Conservation (phyloP, 352 stramenopile species). For the Globisporangium recalcitrans region DNA sequence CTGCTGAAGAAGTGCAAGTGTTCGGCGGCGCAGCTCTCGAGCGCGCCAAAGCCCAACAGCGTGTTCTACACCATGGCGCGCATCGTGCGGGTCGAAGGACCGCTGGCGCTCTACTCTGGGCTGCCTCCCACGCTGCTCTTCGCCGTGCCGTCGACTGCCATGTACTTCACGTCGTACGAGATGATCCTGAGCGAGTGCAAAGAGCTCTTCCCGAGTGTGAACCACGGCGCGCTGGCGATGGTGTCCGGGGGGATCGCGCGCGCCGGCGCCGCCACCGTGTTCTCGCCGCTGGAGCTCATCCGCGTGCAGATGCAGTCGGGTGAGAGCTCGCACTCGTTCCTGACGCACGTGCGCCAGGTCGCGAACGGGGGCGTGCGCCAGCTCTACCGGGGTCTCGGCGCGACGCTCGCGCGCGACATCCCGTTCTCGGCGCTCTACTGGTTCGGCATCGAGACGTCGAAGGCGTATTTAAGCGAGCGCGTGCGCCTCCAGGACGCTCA, state of each 20-base stretch:
- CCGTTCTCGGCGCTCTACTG: conserved; percentile 94
- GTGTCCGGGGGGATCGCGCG: conserved; percentile 48
- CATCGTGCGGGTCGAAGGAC: conserved; percentile 58
- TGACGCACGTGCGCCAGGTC: conserved; percentile 32
- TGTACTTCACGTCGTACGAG: conserved; percentile 95
- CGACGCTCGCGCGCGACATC: conserved; percentile 92
- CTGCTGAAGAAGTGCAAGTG: conserved; percentile 56
- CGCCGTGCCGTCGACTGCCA: conserved; percentile 88
- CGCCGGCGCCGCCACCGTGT: conserved; percentile 51
- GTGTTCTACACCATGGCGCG: conserved; percentile 59
- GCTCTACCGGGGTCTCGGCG: conserved; percentile 70
- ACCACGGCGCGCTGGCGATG: conserved; percentile 41
- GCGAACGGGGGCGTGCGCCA: conserved; percentile 35
- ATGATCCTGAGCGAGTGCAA: conserved; percentile 40
- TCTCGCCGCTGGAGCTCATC: conserved; percentile 85
- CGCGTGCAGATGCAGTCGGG: conserved; percentile 82
- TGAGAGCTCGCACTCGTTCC: conserved; percentile 47
- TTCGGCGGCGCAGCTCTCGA: conserved; percentile 38
- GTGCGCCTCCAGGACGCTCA: conserved; percentile 25
- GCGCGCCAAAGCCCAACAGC: conserved; percentile 32
- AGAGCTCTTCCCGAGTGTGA: conserved; percentile 30
- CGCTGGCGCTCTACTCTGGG: conserved; percentile 70
- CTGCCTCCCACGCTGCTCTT: conserved; percentile 89
- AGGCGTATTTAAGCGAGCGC: conserved; percentile 32
- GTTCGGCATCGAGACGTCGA: conserved; percentile 86